These are phyloP conservation scores for Truncatella angustata DNA, from an alignment of 2,329 filamentous ascomycete genomes.

Conservation along the genomic window DNA sequence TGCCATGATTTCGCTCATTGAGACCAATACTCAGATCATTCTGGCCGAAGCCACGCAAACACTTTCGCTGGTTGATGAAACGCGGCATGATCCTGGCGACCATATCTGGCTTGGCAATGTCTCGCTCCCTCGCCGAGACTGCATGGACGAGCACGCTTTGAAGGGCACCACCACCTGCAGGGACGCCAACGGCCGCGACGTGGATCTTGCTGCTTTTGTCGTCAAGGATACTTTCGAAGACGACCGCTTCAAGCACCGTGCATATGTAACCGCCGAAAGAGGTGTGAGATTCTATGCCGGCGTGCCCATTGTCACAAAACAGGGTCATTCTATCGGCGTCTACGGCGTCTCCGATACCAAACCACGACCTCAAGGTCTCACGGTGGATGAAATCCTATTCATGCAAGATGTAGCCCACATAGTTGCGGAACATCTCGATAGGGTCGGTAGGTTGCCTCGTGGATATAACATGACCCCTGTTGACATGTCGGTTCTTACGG, in stretches of 20 bases:
- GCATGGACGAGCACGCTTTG: constrained; percentile 19
- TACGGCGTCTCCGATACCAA: constrained; percentile 12
- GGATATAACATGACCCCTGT: too few relatives aligned
- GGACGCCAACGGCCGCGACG: constrained; percentile 12
- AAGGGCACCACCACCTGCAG: constrained; percentile 13
- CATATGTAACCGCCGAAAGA: constrained; percentile 13
- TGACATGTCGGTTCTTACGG: too few relatives aligned
- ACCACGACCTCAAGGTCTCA: constrained; percentile 42
- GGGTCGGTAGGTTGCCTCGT: constrained; percentile 39
- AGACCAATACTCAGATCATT: constrained; percentile 44
- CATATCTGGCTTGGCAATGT: constrained; percentile 24
- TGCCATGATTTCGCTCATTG: constrained; percentile 51
- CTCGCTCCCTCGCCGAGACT: constrained; percentile 18
- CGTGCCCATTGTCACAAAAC: constrained; percentile 14
- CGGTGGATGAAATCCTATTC: constrained; percentile 46
- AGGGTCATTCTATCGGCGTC: constrained; percentile 18
- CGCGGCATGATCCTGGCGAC: constrained; percentile 19
- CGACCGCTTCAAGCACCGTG: constrained; percentile 22
- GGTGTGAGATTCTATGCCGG: constrained; percentile 19
- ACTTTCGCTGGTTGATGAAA: constrained; percentile 35
- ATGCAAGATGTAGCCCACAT: constrained; percentile 55
- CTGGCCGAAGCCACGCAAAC: constrained; percentile 48
- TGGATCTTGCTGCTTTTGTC: constrained; percentile 25
- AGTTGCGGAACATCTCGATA: constrained; percentile 58
- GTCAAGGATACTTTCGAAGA: constrained; percentile 32